A percentile compares a stretch with the other conserved stretches of the same genome.
Evolutionary conservation across 495 filamentous ascomycete species (phyloP).

Genomic region (Podospora bellae-mahoneyi): DNA sequence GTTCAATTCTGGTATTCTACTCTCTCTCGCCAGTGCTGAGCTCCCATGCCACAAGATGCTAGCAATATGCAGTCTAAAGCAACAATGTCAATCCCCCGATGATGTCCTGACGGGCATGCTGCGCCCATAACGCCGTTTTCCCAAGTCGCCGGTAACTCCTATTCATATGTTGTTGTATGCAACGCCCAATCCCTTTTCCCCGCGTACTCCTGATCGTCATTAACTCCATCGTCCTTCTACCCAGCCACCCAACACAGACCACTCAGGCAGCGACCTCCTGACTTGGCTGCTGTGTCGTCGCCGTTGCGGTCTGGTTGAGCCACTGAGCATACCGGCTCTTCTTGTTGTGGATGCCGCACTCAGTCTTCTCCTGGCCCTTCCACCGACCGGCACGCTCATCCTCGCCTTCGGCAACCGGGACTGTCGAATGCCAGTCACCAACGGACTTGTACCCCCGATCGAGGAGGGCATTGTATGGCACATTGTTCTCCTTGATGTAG

Average conservation of each 20-base stretch:
- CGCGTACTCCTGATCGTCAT: neutral
- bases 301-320: slow-evolving; percentile 71
- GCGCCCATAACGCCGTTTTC: neutral
- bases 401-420: slow-evolving; percentile 82
- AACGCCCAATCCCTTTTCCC: neutral
- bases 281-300: slow-evolving; percentile 27
- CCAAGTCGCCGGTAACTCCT: neutral
- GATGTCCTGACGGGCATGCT: neutral
- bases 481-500: slow-evolving; percentile 79
- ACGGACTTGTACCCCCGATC: slow-evolving; percentile 94
- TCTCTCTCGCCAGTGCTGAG: neutral
- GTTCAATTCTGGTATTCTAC: neutral
- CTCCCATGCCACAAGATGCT: neutral
- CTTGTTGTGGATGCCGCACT: slow-evolving; percentile 98
- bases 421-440: slow-evolving; percentile 96
- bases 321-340: slow-evolving; percentile 86
- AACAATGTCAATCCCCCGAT: neutral
- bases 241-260: neutral
- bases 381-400: slow-evolving; percentile 96
- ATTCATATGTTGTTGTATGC: neutral
- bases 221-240: neutral
- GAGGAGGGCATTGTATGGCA: slow-evolving; percentile 90
- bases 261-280: slow-evolving; percentile 6
- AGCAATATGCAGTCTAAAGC: neutral
- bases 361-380: slow-evolving; percentile 92